Base-by-base conservation (phyloP, 805 yeast species). In the Candida maesae region DNA sequence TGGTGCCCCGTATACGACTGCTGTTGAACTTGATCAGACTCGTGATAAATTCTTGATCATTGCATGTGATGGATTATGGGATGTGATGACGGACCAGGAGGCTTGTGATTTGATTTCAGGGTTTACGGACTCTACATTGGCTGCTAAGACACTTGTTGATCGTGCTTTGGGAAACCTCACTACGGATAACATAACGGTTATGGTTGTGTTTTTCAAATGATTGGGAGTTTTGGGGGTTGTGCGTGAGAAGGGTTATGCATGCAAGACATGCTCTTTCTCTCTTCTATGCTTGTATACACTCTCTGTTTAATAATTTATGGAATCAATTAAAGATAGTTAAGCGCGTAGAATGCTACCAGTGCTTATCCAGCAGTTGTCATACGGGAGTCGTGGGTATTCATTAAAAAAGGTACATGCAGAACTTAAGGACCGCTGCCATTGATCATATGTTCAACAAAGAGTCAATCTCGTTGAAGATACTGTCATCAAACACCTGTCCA, bases 51-150 rank as follows among this genome's bases (percentile, higher is more conserved):
- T 86, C 56, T 61, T 91, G 55, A 89, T 91, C 36, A 66, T 91
- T 44, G 98, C 97, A 0, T 93, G 98, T 61, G 99, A 91, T 63
- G 99, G 99, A 0, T 66, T 91, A 10, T 91, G 98, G 98, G 99
- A 91, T 61, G 97, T 91, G 5, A 74, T 90, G 38, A 71, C 80
- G 8, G 99, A 93, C 59, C 84, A 78, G 49, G 76, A 77, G 41
- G 98, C 98, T 0, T 85, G 93, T 42, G 81, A 81, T 41, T 61
- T 82, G 50, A 81, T 87, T 5, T 67, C 71, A 35, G 70, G 72
- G 30, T 65, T 76, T 11, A 41, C 54, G 8, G 79, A 81, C 51
- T 82, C 93, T 1, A 72, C 78, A 33, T 63, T 64, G 34, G 95
- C 93, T 1, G 82, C 95, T 13, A 72, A 76, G 43, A 68, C 65